Evolutionary conservation across 805 yeast species (phyloP).

Genomic region (Saccharomycodes ludwigii): DNA sequence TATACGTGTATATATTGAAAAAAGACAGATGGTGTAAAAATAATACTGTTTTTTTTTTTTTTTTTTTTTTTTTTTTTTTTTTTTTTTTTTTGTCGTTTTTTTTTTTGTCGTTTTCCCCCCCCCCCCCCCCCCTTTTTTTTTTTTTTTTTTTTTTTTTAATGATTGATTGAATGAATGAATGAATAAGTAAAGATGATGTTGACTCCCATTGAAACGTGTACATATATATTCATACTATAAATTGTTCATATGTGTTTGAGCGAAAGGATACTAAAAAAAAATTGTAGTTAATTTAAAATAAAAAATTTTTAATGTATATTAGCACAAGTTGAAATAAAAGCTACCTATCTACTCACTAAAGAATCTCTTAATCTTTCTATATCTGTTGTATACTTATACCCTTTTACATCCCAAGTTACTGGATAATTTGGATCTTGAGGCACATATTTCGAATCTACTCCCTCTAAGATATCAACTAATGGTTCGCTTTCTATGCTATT

Average conservation of each 20-base stretch:
- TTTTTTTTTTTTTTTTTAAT: too few species aligned
- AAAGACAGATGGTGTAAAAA: background rate
- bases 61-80: background rate
- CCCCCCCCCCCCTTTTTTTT: too few species aligned
- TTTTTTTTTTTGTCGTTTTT: too few species aligned
- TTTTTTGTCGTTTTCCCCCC: too few species aligned
- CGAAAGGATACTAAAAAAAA: background rate
- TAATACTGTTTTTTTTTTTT: background rate
- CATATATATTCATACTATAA: too few species aligned
- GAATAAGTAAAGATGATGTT: too few species aligned
- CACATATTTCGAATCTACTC: conserved; percentile 11
- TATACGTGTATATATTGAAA: background rate
- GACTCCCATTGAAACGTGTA: too few species aligned
- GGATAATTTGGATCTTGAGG: conserved; percentile 24
- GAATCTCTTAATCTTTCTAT: conserved; percentile 14
- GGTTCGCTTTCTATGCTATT: conserved; percentile 5
- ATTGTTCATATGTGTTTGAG: too few species aligned
- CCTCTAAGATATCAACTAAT: conserved; percentile 17
- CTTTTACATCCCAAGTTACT: conserved; percentile 18
- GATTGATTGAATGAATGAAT: too few species aligned
- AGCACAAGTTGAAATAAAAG: too few species aligned
- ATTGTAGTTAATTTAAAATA: background rate
- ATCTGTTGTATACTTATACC: conserved; percentile 16
- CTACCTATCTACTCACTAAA: conserved; percentile 9
- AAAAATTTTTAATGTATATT: too few species aligned